phyloP scores from a whole-genome alignment of 305 asterid species.

The Fraxinus nigra region DNA sequence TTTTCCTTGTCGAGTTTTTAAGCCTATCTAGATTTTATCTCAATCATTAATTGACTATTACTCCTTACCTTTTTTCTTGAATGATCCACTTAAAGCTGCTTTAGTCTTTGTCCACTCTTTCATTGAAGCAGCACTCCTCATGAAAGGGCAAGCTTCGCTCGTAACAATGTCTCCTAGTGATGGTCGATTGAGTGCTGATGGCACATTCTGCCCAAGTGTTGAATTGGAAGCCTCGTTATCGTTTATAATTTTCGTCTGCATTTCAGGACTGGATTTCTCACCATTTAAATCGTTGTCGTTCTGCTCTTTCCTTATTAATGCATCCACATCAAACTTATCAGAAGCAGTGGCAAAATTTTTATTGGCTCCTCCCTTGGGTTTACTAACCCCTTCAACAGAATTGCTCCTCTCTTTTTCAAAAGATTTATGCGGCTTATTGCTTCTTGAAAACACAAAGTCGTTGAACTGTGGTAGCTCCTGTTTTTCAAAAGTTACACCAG shows the following conservation, averaged over 20 bases:
- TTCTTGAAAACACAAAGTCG: slow-evolving; percentile 18
- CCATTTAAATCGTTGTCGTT: slow-evolving; percentile 16
- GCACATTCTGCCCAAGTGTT: slow-evolving; percentile 15
- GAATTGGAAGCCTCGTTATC: slow-evolving; percentile 24
- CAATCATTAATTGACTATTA: slow-evolving; percentile 17
- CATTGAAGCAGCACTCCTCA: slow-evolving; percentile 67
- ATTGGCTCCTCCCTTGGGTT: slow-evolving; percentile 20
- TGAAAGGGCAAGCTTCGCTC: slow-evolving; percentile 61
- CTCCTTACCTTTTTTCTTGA: slow-evolving; percentile 45
- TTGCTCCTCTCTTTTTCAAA: slow-evolving; percentile 12
- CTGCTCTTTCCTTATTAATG: slow-evolving; percentile 21
- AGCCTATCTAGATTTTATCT: background rate
- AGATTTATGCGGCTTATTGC: slow-evolving; percentile 10
- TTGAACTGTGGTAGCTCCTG: slow-evolving; percentile 32
- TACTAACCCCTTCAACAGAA: slow-evolving; percentile 14
- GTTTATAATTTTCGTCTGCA: slow-evolving; percentile 9
- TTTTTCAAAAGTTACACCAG: slow-evolving; percentile 33
- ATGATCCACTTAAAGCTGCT: slow-evolving; percentile 59
- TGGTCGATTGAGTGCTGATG: slow-evolving; percentile 15
- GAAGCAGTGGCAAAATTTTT: slow-evolving; percentile 7
- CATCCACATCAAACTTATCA: slow-evolving; percentile 13
- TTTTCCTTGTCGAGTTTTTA: background rate
- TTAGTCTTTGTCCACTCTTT: slow-evolving; percentile 67
- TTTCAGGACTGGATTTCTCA: slow-evolving; percentile 20
- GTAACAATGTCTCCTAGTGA: slow-evolving; percentile 30